Percentiles rank a stretch among this genome's conserved stretches.
phyloP scores from a whole-genome alignment of 2,329 filamentous ascomycete genomes.

The Phaeosphaeria sp. region DNA sequence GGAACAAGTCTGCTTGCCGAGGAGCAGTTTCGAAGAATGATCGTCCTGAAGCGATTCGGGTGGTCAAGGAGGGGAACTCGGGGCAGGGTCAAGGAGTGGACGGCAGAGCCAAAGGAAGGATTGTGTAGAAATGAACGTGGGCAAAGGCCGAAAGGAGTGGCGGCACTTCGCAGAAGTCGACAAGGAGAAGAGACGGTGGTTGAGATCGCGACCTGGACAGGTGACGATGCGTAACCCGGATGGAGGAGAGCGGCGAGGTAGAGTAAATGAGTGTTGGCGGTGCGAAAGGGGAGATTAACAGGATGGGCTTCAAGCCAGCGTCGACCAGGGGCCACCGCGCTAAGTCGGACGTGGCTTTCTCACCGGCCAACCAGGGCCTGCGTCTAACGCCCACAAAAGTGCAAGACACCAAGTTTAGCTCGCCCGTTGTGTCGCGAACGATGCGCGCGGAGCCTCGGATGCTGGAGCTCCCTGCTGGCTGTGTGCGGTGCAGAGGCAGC shows the following conservation, averaged over 20 bases:
- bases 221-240: conserved; percentile 45
- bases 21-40: conserved; percentile 43
- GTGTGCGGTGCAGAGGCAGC: not conserved
- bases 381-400: conserved; percentile 11
- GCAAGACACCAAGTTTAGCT: conserved; percentile 26
- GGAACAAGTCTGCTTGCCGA: conserved; percentile 48
- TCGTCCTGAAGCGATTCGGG: conserved; percentile 48
- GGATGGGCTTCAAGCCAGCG: conserved; percentile 36
- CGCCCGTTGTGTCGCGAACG: conserved; percentile 27
- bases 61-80: conserved; percentile 36
- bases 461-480: conserved; percentile 5
- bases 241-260: conserved; percentile 40
- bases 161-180: conserved; percentile 50
- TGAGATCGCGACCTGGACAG: conserved; percentile 31
- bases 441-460: conserved; percentile 17
- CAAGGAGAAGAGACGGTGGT: conserved; percentile 45
- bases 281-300: conserved; percentile 43
- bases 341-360: conserved; percentile 13
- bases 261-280: conserved; percentile 40
- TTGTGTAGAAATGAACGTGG: conserved; percentile 45
- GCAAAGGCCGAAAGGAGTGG: conserved; percentile 53
- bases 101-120: conserved; percentile 46
- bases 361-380: conserved; percentile 18
- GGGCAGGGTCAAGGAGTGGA: conserved; percentile 47
- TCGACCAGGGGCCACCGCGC: conserved; percentile 31